Evolutionary conservation across 208 protist genomes (phyloP).

Genomic region (Porcisia deanei): DNA sequence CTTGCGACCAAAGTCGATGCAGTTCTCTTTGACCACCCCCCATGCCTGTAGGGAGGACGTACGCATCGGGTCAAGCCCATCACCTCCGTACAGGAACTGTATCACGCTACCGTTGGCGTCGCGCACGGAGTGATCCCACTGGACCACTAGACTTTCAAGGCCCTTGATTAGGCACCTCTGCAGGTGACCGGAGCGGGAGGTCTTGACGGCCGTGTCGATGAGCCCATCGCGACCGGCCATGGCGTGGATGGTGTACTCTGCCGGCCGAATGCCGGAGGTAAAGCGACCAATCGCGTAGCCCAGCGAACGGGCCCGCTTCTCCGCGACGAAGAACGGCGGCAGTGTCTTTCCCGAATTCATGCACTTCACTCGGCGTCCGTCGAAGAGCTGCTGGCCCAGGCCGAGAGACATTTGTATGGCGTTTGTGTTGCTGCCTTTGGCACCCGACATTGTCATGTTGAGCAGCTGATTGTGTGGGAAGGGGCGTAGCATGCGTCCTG

Average conservation of each 20-base stretch:
- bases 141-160: slow-evolving; percentile 92
- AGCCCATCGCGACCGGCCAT: slow-evolving; percentile 99
- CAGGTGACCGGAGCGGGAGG: slow-evolving; percentile 98
- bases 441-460: slow-evolving; percentile 98
- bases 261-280: slow-evolving; percentile 98
- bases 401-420: slow-evolving; percentile 97
- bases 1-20: slow-evolving; percentile 56
- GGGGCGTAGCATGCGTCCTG: slow-evolving; percentile 80
- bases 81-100: slow-evolving; percentile 99
- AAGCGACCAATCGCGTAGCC: slow-evolving; percentile 96
- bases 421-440: slow-evolving; percentile 99
- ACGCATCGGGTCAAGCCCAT: slow-evolving; percentile 96
- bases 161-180: slow-evolving; percentile 98
- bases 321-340: slow-evolving; percentile 85
- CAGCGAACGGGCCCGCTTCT: slow-evolving; percentile 78
- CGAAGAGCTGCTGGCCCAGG: slow-evolving; percentile 98
- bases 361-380: slow-evolving; percentile 96
- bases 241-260: slow-evolving; percentile 99
- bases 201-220: slow-evolving; percentile 99
- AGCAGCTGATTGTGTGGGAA: slow-evolving; percentile 99
- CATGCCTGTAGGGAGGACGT: slow-evolving; percentile 93
- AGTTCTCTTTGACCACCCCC: slow-evolving; percentile 90
- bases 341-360: slow-evolving; percentile 98
- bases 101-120: slow-evolving; percentile 95
- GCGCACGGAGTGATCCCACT: slow-evolving; percentile 96